These are phyloP conservation scores for Penicillium antarcticum DNA, from an alignment of 495 filamentous ascomycete genomes.

Conservation along the genomic window DNA sequence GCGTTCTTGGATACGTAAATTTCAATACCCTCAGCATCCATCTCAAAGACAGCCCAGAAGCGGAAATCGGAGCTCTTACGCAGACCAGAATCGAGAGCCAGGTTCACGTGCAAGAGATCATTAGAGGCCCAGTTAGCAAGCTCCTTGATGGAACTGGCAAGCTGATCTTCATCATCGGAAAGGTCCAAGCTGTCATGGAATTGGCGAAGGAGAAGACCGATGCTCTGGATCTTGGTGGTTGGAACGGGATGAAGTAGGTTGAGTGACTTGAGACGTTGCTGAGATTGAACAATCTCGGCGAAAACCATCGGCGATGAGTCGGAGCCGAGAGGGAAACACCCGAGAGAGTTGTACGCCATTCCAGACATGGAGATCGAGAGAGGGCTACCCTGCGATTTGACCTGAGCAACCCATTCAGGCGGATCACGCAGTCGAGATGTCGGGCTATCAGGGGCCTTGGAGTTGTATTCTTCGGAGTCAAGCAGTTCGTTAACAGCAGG, in stretches of 20 bases:
- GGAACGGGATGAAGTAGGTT: conserved; percentile 46
- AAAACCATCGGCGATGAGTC: conserved; percentile 42
- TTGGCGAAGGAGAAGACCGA: conserved; percentile 27
- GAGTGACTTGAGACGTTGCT: conserved; percentile 44
- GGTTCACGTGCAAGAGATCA: conserved; percentile 33
- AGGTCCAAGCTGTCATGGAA: conserved; percentile 28
- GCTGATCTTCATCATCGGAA: conserved; percentile 13
- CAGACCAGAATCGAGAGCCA: conserved; percentile 54
- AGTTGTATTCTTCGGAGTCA: conserved; percentile 20
- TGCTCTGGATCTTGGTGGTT: conserved; percentile 28
- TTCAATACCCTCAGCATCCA: conserved; percentile 40
- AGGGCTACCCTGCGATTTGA: conserved; percentile 40
- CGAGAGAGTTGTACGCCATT: conserved; percentile 43
- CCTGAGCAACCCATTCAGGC: conserved; percentile 38
- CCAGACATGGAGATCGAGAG: conserved; percentile 49
- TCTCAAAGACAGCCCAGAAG: conserved; percentile 55
- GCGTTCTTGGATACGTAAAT: conserved; percentile 56
- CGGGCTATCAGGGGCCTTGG: conserved; percentile 3
- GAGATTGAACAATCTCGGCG: conserved; percentile 47
- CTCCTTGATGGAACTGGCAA: conserved; percentile 29
- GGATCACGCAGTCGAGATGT: conserved; percentile 27
- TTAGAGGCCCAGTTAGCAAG: conserved; percentile 28
- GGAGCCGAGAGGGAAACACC: conserved; percentile 56
- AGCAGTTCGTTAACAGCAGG: conserved; percentile 26
- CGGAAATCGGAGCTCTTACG: conserved; percentile 43